Evolutionary conservation across 2,329 filamentous ascomycete genomes (phyloP), one percentile per base, ranked within the genome.

Genomic region (Amesomyces nigricolor): DNA sequence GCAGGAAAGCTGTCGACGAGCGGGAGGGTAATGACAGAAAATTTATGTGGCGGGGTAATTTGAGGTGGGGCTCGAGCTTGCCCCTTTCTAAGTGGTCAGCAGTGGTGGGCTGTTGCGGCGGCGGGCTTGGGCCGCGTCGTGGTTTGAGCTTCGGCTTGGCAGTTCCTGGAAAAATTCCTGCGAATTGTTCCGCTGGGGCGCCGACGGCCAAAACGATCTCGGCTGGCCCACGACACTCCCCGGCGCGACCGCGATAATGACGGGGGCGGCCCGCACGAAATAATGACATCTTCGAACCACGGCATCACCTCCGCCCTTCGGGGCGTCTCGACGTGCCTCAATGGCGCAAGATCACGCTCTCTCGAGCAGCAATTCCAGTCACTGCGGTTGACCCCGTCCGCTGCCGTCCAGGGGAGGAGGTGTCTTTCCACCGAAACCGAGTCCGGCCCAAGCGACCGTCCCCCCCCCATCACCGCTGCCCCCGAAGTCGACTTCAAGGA

Each of bases 31-130:
- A 43, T 53, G 32, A 47, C 48, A 56, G 52, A 61, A 64, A 63
- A 63, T 63, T 64, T 64, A 59, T 61, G 56, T 58, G 59, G 62
- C 60, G 61, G 62, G 62, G 62, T 59, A 60, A 46, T 35, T 58
- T 58, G 32, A 46, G 56, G 60, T 58, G 60, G 57, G 58, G 57
- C 42, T 39, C 46, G 30, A 53, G 56, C 51, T 56, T 16, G 9
- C 29, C 45, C 29, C 47, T 17, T 54, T 45, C 35, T 45, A 37
- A 47, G 26, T 47, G 40, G 40, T 22, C 43, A 30, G 19, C 17
- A 13, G 35, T 14, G 17, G 40, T 32, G 10, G 14, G 47, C 32
- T 35, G 32, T 35, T 35, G 32, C 8, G 8, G 32, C 8, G 22
- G 22, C 22, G 22, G 32, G 32, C 32, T 35, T 35, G 44, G 58